Base-by-base conservation (phyloP, 495 filamentous ascomycete genomes). In the Penicillium goetzii region DNA sequence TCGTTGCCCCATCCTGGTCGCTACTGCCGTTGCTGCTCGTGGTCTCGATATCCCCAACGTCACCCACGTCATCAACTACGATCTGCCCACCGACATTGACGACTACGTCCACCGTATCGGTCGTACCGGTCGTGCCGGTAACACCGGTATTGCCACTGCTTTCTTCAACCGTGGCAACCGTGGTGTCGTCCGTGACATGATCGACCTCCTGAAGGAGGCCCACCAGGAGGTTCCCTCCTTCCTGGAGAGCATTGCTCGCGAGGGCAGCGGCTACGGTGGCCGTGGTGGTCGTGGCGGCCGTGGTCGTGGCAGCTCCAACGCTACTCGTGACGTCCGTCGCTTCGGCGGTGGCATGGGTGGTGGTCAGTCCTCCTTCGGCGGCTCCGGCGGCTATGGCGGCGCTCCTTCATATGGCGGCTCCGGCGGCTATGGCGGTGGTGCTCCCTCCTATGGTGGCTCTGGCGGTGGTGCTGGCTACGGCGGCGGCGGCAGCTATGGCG, bases 141-240 rank as follows among this genome's bases (percentile, higher is more conserved):
- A 99, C 83, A 97, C 94, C 65, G 95, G 95, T 88, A 91, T 97
- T 62, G 91, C 95, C 10, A 99, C 95, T 60, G 94, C 96, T 52
- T 99, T 99, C 86, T 98, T 97, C 88, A 99, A 99, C 87, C 95
- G 95, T 73, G 93, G 93, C 69, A 99, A 99, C 86, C 91, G 95
- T 66, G 95, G 93, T 77, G 91, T 99, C 66, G 95, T 97, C 54
- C 89, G 92, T 55, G 96, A 98, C 73, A 85, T 99, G 56, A 86
- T 99, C 67, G 96, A 99, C 38, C 87, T 99, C 32, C 84, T 99
- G 59, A 97, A 98, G 83, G 95, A 99, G 73, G 94, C 94, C 63
- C 94, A 98, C 81, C 95, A 99, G 76, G 95, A 97, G 70, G 88
- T 98, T 61, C 95, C 95, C 30, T 75, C 81, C 32, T 99, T 98